Evolutionary conservation across 768 basidiomycete genomes (phyloP).

Genomic region (Podaxis carcinomalis): DNA sequence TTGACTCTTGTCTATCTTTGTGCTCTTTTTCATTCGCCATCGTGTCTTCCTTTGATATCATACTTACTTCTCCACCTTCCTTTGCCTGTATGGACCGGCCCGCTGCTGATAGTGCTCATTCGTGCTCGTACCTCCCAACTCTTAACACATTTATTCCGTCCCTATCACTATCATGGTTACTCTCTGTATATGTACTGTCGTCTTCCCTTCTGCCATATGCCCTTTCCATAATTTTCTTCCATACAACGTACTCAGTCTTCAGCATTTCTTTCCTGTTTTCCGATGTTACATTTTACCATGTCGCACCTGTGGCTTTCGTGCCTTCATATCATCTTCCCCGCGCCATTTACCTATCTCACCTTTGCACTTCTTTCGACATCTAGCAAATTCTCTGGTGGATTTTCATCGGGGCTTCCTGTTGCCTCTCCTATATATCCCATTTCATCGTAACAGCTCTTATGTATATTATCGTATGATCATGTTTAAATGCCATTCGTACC

Average conservation of each 20-base stretch:
- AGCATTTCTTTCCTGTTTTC: background rate
- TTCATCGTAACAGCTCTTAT: background rate
- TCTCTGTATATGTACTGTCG: conserved; percentile 13
- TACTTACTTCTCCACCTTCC: background rate
- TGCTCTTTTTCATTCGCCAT: conserved; percentile 7
- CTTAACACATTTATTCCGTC: background rate
- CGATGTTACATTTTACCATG: background rate
- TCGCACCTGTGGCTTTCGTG: conserved; percentile 5
- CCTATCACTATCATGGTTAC: conserved; percentile 11
- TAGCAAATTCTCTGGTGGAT: conserved; percentile 12
- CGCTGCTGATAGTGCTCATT: conserved; percentile 3
- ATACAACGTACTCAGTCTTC: background rate
- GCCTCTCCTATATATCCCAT: conserved; percentile 5
- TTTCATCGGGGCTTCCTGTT: conserved; percentile 4
- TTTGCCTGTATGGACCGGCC: conserved; percentile 4
- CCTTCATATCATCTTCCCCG: background rate
- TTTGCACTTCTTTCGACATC: background rate
- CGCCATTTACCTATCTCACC: background rate
- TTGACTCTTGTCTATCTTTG: conserved; percentile 18
- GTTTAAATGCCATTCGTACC: conserved; percentile 13
- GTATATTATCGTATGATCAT: conserved; percentile 14
- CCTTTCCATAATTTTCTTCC: conserved; percentile 1
- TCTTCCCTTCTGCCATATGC: conserved; percentile 3
- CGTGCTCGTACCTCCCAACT: conserved; percentile 9
- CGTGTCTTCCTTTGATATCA: conserved; percentile 2